These are phyloP conservation scores for Desmodesmus armatus DNA, from an alignment of 139 green algal species.

Conservation along the genomic window DNA sequence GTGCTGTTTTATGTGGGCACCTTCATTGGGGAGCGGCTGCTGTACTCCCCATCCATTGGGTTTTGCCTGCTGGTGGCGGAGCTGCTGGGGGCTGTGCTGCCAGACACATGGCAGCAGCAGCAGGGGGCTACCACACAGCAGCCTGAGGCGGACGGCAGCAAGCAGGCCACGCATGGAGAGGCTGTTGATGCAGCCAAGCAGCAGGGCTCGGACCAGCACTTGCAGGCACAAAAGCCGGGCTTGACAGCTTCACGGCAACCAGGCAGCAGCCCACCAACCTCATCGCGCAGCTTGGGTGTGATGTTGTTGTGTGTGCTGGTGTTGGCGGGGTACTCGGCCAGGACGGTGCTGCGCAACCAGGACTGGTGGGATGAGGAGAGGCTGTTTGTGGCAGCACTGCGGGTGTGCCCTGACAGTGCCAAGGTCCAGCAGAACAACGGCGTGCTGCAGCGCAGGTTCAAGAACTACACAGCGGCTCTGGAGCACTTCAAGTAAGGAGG, in stretches of 20 bases:
- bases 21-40: slow-evolving; percentile 84
- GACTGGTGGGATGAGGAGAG: slow-evolving; percentile 81
- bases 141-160: neutral
- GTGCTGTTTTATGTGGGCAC: slow-evolving; percentile 88
- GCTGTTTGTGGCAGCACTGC: slow-evolving; percentile 75
- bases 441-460: slow-evolving; percentile 71
- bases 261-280: neutral
- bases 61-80: slow-evolving; percentile 75
- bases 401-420: slow-evolving; percentile 74
- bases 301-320: slow-evolving; percentile 53
- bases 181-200: neutral
- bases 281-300: neutral
- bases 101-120: neutral
- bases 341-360: slow-evolving; percentile 67
- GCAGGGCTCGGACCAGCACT: neutral
- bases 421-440: slow-evolving; percentile 88
- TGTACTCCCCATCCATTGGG: slow-evolving; percentile 84
- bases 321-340: slow-evolving; percentile 47
- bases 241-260: neutral
- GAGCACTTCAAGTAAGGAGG: slow-evolving; percentile 63
- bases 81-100: slow-evolving; percentile 39
- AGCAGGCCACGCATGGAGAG: too few species aligned
- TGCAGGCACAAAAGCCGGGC: neutral
- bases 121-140: too few species aligned
- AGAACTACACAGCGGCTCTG: slow-evolving; percentile 59